A percentile compares a stretch with the other conserved stretches of the same genome.
Conservation (phyloP, 2,329 filamentous ascomycete genomes). For the Aspergillus sp. region DNA sequence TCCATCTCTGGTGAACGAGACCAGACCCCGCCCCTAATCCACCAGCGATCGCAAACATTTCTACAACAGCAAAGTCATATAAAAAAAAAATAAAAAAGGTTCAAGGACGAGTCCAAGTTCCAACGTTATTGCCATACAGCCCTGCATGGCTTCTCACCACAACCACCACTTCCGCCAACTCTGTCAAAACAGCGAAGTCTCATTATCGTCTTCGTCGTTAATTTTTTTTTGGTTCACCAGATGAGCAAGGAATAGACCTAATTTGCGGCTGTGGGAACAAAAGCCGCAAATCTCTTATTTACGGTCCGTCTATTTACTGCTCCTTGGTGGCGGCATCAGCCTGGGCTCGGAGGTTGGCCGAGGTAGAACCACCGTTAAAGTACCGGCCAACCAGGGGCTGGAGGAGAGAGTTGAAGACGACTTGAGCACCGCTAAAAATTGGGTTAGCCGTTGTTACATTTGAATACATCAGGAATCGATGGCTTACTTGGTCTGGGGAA, state of each 20-base stretch:
- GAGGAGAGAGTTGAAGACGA: conserved; percentile 96
- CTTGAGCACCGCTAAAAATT: conserved; percentile 75
- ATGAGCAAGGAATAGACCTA: conserved; percentile 20
- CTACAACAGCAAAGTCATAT: conserved; percentile 17
- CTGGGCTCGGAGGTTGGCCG: conserved; percentile 84
- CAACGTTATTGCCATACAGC: not conserved
- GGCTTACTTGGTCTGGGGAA: conserved; percentile 86
- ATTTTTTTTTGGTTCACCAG: conserved; percentile 3
- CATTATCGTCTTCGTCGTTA: conserved; percentile 4
- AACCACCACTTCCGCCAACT: not conserved
- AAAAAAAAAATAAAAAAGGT: conserved; percentile 5
- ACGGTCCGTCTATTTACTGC: conserved; percentile 48
- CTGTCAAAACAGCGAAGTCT: conserved; percentile 1
- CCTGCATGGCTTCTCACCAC: not conserved
- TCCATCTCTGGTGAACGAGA: conserved; percentile 10
- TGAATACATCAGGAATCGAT: not conserved
- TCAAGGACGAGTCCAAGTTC: conserved; percentile 7
- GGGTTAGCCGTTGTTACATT: conserved; percentile 8
- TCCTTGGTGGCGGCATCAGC: conserved; percentile 67
- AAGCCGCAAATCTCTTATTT: conserved; percentile 8
- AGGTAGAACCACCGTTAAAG: conserved; percentile 75
- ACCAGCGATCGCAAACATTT: conserved; percentile 7
- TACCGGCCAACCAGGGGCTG: conserved; percentile 89
- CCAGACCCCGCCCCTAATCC: conserved; percentile 7
- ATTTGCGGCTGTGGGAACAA: conserved; percentile 16